Base-by-base conservation (phyloP, 805 yeast genomes). In the Candida peoriensis region DNA sequence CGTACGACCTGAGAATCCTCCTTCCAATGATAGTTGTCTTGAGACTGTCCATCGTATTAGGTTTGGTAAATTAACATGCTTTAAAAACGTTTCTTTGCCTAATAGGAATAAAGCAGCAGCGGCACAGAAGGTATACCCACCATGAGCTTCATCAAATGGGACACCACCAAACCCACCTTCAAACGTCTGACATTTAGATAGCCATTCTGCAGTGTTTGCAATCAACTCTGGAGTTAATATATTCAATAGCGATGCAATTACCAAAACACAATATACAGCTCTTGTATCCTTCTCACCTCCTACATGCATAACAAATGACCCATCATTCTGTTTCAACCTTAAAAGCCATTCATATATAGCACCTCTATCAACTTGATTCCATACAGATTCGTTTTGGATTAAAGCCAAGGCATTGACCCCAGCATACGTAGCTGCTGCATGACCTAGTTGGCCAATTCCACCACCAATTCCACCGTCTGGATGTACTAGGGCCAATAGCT, bases 131-230 rank as follows among this genome's bases (percentile, higher is more conserved):
- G 97, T 77, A 55, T 93, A 94, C 1, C 98, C 99, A 2, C 97
- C 98, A 55, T 93, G 99, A 0, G 97, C 97, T 58, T 93, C 99
- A 40, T 76, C 81, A 14, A 55, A 56, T 0, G 95, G 93, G 15
- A 68, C 66, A 2, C 95, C 96, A 1, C 89, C 87, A 60, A 90
- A 84, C 0, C 98, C 98, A 17, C 99, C 98, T 61, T 94, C 98
- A 54, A 72, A 89, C 0, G 90, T 84, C 58, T 93, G 98, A 48
- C 96, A 87, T 10, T 54, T 44, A 0, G 60, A 47, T 11, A 93
- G 46, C 79, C 88, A 90, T 11, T 70, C 72, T 3, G 65, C 63
- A 0, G 77, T 69, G 5, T 73, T 74, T 12, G 60, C 61, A 0
- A 60, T 43, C 8, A 93, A 60, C 41, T 81, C 83, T 0, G 72